Conservation (phyloP, 345 rosid species). For the Sisymbrium altissimum region DNA sequence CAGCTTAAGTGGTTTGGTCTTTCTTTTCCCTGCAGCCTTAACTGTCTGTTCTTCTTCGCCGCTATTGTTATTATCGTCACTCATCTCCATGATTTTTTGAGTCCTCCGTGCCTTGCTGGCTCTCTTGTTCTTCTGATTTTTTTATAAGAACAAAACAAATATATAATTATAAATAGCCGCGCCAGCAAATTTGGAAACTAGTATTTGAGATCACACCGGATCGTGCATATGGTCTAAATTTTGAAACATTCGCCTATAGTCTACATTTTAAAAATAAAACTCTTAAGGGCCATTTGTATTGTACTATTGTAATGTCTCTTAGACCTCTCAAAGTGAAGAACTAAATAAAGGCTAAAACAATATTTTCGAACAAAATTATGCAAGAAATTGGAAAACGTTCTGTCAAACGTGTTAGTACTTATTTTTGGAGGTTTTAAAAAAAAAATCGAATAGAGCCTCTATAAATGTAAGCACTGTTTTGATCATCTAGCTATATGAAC, state of each 20-base stretch:
- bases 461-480: not conserved
- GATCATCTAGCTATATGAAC: not conserved
- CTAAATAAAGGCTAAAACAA: not conserved
- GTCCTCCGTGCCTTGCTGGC: constrained; percentile 40
- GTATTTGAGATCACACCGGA: not conserved
- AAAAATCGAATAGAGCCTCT: not conserved
- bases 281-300: not conserved
- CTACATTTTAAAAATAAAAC: too few species aligned
- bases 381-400: not conserved
- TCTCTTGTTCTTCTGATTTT: constrained; percentile 46
- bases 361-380: not conserved
- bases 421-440: not conserved
- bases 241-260: too few species aligned
- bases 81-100: constrained; percentile 33
- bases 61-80: constrained; percentile 39
- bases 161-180: not conserved
- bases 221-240: not conserved
- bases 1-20: constrained; percentile 8
- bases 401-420: not conserved
- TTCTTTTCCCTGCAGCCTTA: constrained; percentile 14
- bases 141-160: not conserved
- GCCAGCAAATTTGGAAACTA: not conserved
- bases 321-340: not conserved
- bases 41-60: constrained; percentile 5
- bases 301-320: not conserved